phyloP scores from a whole-genome alignment of 2,329 filamentous ascomycete genomes.

The Ceratocystis lukuohia region DNA sequence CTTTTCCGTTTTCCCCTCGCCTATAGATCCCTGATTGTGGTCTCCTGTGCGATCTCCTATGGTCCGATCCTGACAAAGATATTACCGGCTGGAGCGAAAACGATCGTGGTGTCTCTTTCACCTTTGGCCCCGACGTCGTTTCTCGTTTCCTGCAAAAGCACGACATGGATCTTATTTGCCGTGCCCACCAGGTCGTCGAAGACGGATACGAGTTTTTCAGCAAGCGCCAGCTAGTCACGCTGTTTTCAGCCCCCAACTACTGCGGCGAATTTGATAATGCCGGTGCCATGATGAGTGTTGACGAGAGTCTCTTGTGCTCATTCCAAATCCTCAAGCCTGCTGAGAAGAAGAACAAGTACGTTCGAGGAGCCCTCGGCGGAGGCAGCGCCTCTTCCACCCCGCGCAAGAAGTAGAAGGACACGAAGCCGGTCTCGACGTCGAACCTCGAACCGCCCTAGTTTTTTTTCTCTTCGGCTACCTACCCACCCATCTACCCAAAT shows the following conservation, averaged over 20 bases:
- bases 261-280: slow-evolving; percentile 99
- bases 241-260: slow-evolving; percentile 98
- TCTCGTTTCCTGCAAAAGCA: slow-evolving; percentile 97
- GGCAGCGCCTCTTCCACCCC: slow-evolving; percentile 21
- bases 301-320: slow-evolving; percentile 94
- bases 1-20: background rate
- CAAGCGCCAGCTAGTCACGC: slow-evolving; percentile 89
- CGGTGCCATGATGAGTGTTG: slow-evolving; percentile 99
- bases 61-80: slow-evolving; percentile 98
- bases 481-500: background rate
- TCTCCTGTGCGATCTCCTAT: slow-evolving; percentile 90
- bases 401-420: slow-evolving; percentile 20
- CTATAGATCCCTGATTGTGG: slow-evolving; percentile 90
- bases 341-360: slow-evolving; percentile 99
- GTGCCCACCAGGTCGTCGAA: slow-evolving; percentile 96
- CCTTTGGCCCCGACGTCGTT: slow-evolving; percentile 93
- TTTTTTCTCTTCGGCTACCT: slow-evolving; percentile 5
- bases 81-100: slow-evolving; percentile 99
- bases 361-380: slow-evolving; percentile 54
- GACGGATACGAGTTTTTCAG: slow-evolving; percentile 99
- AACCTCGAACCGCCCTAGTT: slow-evolving; percentile 13
- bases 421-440: slow-evolving; percentile 12
- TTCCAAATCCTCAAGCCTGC: slow-evolving; percentile 99
- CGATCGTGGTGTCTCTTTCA: slow-evolving; percentile 96
- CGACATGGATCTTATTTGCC: slow-evolving; percentile 98